These are phyloP conservation scores for Elongisporangium undulatum DNA, from an alignment of 352 stramenopile genomes.

Conservation along the genomic window DNA sequence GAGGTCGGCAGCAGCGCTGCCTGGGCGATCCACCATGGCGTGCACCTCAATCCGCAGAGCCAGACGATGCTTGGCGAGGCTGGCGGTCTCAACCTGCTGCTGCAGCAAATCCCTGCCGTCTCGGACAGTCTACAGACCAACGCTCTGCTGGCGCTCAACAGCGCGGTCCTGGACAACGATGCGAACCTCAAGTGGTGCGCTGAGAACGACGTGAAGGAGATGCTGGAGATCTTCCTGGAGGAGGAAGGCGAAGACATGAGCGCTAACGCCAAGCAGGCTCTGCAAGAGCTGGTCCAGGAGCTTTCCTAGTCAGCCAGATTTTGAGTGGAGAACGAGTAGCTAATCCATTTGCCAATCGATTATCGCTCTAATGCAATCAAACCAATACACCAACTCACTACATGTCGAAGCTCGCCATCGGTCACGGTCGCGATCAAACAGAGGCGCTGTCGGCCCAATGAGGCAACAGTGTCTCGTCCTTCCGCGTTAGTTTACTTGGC, in stretches of 20 bases:
- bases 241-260: slow-evolving; percentile 49
- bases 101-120: slow-evolving; percentile 35
- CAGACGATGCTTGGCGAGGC: slow-evolving; percentile 56
- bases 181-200: slow-evolving; percentile 46
- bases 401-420: background rate
- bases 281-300: slow-evolving; percentile 40
- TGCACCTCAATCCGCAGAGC: slow-evolving; percentile 56
- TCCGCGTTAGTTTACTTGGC: background rate
- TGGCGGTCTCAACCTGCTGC: slow-evolving; percentile 52
- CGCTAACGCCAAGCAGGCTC: slow-evolving; percentile 42
- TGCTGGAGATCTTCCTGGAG: slow-evolving; percentile 36
- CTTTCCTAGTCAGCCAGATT: slow-evolving; percentile 13
- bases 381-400: background rate
- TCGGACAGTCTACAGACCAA: slow-evolving; percentile 66
- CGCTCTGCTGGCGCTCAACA: slow-evolving; percentile 60
- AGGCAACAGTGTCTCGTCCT: too few relatives aligned
- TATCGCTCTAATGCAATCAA: background rate
- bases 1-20: slow-evolving; percentile 67
- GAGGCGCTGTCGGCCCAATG: background rate
- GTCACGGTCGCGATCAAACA: background rate
- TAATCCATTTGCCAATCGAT: background rate
- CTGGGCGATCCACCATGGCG: slow-evolving; percentile 71
- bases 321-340: background rate
- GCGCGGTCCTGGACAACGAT: slow-evolving; percentile 35
- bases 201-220: slow-evolving; percentile 28